Conservation (phyloP, 139 green algal genomes). For the Micromonas commoda region DNA sequence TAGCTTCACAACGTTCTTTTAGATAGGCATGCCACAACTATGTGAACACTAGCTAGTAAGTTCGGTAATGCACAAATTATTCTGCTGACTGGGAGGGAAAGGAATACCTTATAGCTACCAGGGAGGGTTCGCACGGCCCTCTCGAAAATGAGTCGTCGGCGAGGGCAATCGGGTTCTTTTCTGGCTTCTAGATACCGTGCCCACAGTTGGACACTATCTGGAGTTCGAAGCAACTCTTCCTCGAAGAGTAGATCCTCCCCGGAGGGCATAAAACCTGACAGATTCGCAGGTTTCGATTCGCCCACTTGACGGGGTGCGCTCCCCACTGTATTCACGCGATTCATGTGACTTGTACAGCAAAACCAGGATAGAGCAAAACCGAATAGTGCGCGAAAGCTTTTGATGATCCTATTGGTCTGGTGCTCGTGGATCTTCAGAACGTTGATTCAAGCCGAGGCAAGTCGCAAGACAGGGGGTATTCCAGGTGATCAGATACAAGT, state of each 20-base stretch:
- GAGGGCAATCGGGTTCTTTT: neutral
- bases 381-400: no score
- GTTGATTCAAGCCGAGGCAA: no score
- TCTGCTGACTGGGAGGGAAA: neutral
- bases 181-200: neutral
- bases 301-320: no score
- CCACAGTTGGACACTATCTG: neutral
- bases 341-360: no score
- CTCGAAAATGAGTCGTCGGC: neutral
- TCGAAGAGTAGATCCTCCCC: neutral
- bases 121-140: neutral
- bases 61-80: neutral
- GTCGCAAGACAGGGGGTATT: no score
- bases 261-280: no score
- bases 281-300: no score
- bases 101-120: neutral
- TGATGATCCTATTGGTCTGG: no score
- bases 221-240: neutral
- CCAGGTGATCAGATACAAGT: no score
- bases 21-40: neutral
- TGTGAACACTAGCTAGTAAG: neutral
- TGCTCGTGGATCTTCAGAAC: no score
- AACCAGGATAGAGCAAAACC: no score
- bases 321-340: no score
- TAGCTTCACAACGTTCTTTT: neutral